phyloP scores from a whole-genome alignment of 768 basidiomycete genomes.

The Pulveroboletus ravenelii region DNA sequence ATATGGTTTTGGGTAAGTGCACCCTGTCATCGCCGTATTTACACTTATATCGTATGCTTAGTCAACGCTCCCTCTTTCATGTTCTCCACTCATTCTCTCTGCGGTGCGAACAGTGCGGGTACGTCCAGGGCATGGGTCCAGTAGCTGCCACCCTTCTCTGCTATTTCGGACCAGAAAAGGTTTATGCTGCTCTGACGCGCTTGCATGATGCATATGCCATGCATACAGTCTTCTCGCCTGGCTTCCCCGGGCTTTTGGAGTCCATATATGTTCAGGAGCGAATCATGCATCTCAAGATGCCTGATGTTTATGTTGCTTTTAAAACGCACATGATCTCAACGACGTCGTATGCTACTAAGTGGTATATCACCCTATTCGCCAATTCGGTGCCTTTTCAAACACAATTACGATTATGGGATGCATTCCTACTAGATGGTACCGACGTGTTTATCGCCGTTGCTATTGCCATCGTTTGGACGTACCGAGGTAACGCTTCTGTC shows the following conservation, averaged over 20 bases:
- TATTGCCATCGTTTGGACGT: constrained; percentile 87
- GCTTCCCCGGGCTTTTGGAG: constrained; percentile 93
- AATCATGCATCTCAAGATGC: constrained; percentile 82
- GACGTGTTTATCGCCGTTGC: constrained; percentile 86
- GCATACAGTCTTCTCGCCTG: constrained; percentile 86
- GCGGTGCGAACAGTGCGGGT: constrained; percentile 81
- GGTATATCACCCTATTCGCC: constrained; percentile 98
- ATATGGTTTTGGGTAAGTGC: constrained; percentile 89
- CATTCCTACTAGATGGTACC: constrained; percentile 82
- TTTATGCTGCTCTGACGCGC: constrained; percentile 79
- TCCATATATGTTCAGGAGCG: constrained; percentile 95
- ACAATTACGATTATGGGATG: constrained; percentile 93
- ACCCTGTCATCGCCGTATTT: neutral
- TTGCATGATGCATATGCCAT: constrained; percentile 85
- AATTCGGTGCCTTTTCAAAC: constrained; percentile 95
- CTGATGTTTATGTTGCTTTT: constrained; percentile 82
- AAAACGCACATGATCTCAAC: constrained; percentile 87
- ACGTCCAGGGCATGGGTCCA: constrained; percentile 99
- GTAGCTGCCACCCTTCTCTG: constrained; percentile 92
- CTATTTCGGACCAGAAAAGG: constrained; percentile 88
- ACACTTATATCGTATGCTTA: constrained; percentile 29
- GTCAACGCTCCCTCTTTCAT: constrained; percentile 93
- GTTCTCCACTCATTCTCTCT: constrained; percentile 91
- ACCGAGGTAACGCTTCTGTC: constrained; percentile 56
- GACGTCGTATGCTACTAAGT: constrained; percentile 95